Evolutionary conservation across 768 basidiomycete species (phyloP), one percentile per base, ranked within the genome.

Genomic region (Hericium coralloides): DNA sequence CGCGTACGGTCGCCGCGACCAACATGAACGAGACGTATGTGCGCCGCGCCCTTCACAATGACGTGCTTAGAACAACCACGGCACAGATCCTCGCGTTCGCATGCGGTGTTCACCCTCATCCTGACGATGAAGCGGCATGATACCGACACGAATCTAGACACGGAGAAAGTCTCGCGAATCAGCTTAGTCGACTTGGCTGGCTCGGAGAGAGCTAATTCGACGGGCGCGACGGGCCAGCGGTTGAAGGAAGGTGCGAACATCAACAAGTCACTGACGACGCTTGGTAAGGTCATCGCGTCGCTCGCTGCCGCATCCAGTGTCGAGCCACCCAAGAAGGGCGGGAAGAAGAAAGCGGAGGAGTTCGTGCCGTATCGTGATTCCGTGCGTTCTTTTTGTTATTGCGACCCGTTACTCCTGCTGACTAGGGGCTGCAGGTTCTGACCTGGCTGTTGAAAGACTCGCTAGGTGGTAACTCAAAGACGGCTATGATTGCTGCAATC

Each of bases 361-460:
- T 94, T 94, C 69, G 80, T 99, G 39, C 97, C 97, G 18, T 99
- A 97, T 71, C 92, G 97, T 64, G 97, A 99, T 73, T 98, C 95
- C 38, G 92, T 93, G 65, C 67, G 84, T 74, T 20, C 1, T 10
- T 12, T 25, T 36, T 17, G 1, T 3, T 12, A 2, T 36, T 25
- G 38, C 25, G n/a, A 31, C n/a, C 38, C 12, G 1, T 56, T 15
- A 0, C 18, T 56, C 41, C 58, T 58, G 41, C 14, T 31, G 23
- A 37, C 12, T 12, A 52, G 55, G 55, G 48, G 48, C 18, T 57
- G 12, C 57, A 93, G 91, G 92, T 98, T 61, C 77, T 99, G 57
- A 99, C 97, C 37, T 99, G 97, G 97, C 76, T 99, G 25, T 75
- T 99, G 63, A 99, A 99, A 73, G 97, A 99, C 74, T 94, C 92